phyloP scores from a whole-genome alignment of 495 filamentous ascomycete species.

The Aspergillus baeticus region DNA sequence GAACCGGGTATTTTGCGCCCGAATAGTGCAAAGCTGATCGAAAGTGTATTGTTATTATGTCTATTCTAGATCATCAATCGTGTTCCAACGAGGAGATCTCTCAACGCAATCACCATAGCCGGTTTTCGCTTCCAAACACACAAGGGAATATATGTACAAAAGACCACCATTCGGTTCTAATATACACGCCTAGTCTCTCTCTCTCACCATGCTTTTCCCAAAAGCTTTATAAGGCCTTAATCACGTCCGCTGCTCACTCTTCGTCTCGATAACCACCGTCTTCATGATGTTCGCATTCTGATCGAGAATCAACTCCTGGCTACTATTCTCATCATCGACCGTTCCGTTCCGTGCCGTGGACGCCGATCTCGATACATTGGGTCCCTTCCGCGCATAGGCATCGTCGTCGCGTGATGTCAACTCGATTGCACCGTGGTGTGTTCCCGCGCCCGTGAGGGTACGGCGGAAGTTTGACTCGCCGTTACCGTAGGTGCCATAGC shows the following conservation, averaged over 20 bases:
- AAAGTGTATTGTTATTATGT: background rate
- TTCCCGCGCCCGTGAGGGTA: background rate
- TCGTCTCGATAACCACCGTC: conserved; percentile 12
- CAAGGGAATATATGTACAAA: too few species aligned
- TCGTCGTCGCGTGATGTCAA: conserved; percentile 5
- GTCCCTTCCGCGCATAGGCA: background rate
- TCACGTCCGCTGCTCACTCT: conserved; percentile 2
- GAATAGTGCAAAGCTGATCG: too few species aligned
- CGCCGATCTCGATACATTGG: background rate
- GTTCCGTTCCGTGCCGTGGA: background rate
- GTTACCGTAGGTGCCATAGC: background rate
- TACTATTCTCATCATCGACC: background rate
- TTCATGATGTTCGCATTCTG: conserved; percentile 1
- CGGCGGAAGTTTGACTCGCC: conserved; percentile 1
- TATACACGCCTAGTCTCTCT: too few species aligned
- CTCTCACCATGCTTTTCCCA: too few species aligned
- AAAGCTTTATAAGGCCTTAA: background rate
- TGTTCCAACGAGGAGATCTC: background rate
- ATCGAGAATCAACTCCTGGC: conserved; percentile 6
- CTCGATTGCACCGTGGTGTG: conserved; percentile 7
- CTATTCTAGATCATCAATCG: conserved; percentile 2
- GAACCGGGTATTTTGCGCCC: too few species aligned
- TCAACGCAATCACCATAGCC: background rate
- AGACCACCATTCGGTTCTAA: too few species aligned
- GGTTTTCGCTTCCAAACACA: background rate